Conservation (phyloP, 164 flowering plant species). For the Malania oleifera region DNA sequence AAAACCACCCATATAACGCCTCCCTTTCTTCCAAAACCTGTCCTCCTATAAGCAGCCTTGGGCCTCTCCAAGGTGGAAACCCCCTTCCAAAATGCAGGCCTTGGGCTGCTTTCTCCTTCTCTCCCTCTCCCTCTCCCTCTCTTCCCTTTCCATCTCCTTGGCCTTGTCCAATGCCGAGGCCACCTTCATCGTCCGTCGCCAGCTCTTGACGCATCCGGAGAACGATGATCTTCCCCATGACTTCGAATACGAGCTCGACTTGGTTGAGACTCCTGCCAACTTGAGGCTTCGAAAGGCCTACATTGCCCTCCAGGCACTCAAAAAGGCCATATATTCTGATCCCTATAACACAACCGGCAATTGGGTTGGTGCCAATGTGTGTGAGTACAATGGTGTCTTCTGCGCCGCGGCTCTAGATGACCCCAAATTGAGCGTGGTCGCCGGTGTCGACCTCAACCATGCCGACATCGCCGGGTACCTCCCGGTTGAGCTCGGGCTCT, state of each 20-base stretch:
- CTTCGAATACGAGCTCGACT: constrained; percentile 8
- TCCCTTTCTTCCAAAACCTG: not conserved
- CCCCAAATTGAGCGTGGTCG: constrained; percentile 2
- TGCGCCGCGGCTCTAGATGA: constrained; percentile 10
- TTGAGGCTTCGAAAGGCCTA: constrained; percentile 24
- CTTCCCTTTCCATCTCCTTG: not conserved
- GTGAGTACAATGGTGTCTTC: constrained; percentile 20
- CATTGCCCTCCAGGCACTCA: constrained; percentile 32
- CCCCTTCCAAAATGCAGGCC: constrained; percentile 25
- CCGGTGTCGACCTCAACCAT: constrained; percentile 24
- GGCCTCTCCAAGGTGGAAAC: constrained; percentile 32
- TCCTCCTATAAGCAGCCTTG: constrained; percentile 36
- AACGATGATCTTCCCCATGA: not conserved
- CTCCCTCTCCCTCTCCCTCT: constrained; percentile 3
- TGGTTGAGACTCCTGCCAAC: constrained; percentile 13
- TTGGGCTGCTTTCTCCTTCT: constrained; percentile 17
- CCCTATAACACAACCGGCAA: constrained; percentile 23
- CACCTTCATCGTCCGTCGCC: not conserved
- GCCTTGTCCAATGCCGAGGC: not conserved
- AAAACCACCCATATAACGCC: constrained; percentile 20
- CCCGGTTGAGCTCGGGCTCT: constrained; percentile 34
- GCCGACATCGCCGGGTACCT: constrained; percentile 38
- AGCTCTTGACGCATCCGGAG: constrained; percentile 4
- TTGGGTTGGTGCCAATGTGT: constrained; percentile 32
- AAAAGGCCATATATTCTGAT: constrained; percentile 26